Base-by-base conservation (phyloP, 768 basidiomycete species). In the Phallus indusiatus region DNA sequence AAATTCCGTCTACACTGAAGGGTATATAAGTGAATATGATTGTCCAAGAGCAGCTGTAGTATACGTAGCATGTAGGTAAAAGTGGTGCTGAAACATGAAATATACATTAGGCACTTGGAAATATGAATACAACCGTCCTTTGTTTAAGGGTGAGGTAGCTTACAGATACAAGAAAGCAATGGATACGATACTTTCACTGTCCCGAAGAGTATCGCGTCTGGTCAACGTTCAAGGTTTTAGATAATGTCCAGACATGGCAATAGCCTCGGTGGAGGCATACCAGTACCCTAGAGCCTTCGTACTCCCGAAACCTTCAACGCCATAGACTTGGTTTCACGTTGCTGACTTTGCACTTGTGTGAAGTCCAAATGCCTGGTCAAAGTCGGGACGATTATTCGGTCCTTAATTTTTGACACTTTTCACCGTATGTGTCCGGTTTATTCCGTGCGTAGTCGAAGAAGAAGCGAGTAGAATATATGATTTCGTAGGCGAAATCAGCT, bases 401-500 rank as follows among this genome's bases (percentile, higher is more conserved):
- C 16, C 33, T 16, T 5, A 3, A 16, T 36, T 42, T 28, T 46
- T 16, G 1, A 20, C 36, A 11, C 28, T 28, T 8, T 50, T 34
- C 0, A n/a, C 5, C 18, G 57, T 51, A 22, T 59, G 65, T 47
- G 68, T 61, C 48, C 65, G 71, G 68, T 50, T 70, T 70, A 59
- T 76, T 69, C 2, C 68, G 70, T 24, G 71, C 59, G 62, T 68
- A 74, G 64, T 74, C 72, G 58, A 79, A 63, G 72, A 84, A 90
- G 73, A 81, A 91, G 56, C 72, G 74, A 61, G 88, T 60, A 1
- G 88, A 88, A 59, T 73, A 69, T 33, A 67, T 66, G 18, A 91
- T 90, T 70, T 94, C 91, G 52, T 71, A 49, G 1, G 68, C 63
- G 65, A 91, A 90, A 67, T 92, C 89, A 61, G 72, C 84, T 86